phyloP scores from a whole-genome alignment of 805 yeast genomes.

The Suhomyces canberraensis region DNA sequence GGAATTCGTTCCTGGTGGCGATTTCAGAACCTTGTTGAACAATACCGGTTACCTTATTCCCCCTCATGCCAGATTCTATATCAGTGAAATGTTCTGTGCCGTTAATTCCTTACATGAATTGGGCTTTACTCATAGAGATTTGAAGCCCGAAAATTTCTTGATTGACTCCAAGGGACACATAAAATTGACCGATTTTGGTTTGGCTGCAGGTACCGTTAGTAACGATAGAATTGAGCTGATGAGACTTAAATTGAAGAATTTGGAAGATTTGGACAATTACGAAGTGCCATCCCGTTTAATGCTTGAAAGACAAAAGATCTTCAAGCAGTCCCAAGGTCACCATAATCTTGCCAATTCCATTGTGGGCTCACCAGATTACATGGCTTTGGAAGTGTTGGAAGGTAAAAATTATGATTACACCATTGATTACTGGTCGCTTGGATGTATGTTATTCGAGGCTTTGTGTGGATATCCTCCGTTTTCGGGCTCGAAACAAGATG shows the following conservation, averaged over 20 bases:
- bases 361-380: constrained; percentile 98
- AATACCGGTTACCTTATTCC: constrained; percentile 92
- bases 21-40: constrained; percentile 88
- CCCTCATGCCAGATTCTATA: constrained; percentile 91
- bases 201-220: constrained; percentile 95
- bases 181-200: constrained; percentile 92
- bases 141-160: constrained; percentile 91
- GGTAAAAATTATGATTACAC: constrained; percentile 93
- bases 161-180: constrained; percentile 90
- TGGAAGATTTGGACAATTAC: constrained; percentile 60
- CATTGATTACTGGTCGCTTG: constrained; percentile 98
- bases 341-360: constrained; percentile 89
- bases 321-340: constrained; percentile 76
- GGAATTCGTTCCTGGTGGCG: constrained; percentile 99
- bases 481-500: constrained; percentile 89
- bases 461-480: constrained; percentile 97
- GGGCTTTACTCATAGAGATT: constrained; percentile 95
- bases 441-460: constrained; percentile 95
- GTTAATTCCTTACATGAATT: constrained; percentile 90
- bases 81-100: constrained; percentile 94
- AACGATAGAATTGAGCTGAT: constrained; percentile 90
- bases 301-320: constrained; percentile 82
- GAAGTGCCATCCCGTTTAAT: constrained; percentile 67
- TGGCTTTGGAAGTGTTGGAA: constrained; percentile 96
- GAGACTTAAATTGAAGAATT: constrained; percentile 64